Conservation (phyloP, 1,284 basidiomycete species). For the Peniophora sp. region DNA sequence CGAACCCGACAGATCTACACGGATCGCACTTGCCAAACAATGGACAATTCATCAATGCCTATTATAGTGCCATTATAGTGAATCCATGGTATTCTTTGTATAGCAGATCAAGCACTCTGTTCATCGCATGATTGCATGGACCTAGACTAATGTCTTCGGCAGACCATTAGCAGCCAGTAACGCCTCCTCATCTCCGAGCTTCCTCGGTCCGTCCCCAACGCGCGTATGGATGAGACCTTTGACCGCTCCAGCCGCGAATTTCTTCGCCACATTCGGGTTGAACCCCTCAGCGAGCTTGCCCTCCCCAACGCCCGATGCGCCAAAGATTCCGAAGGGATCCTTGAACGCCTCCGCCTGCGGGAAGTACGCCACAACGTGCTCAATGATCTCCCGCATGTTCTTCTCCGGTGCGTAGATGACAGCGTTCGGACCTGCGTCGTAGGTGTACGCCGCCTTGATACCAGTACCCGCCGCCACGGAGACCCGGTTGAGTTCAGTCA, state of each 20-base stretch:
- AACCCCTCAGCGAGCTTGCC: slow-evolving; percentile 62
- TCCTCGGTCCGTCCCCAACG: slow-evolving; percentile 86
- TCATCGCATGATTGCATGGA: too few relatives aligned
- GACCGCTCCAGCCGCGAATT: slow-evolving; percentile 69
- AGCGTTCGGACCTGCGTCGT: slow-evolving; percentile 97
- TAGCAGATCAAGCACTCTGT: too few relatives aligned
- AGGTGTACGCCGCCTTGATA: slow-evolving; percentile 91
- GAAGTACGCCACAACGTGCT: slow-evolving; percentile 76
- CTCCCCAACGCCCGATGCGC: slow-evolving; percentile 27
- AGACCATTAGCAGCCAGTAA: slow-evolving; percentile 51
- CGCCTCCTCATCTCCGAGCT: slow-evolving; percentile 44
- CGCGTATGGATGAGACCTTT: slow-evolving; percentile 86
- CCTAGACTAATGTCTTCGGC: slow-evolving; percentile 33
- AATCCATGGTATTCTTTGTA: too few relatives aligned
- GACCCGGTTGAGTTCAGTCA: slow-evolving; percentile 93
- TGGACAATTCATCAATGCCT: too few relatives aligned
- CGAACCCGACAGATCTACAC: too few relatives aligned
- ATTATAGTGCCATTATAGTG: too few relatives aligned
- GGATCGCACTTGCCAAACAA: too few relatives aligned
- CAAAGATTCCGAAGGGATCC: slow-evolving; percentile 66
- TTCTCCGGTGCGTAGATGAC: slow-evolving; percentile 88
- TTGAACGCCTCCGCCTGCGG: slow-evolving; percentile 70
- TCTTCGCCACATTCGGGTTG: slow-evolving; percentile 69
- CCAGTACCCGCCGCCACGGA: slow-evolving; percentile 53
- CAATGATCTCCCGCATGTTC: slow-evolving; percentile 73